Base-by-base conservation (phyloP, 2,329 filamentous ascomycete species). In the Chaetothyriales sp. region DNA sequence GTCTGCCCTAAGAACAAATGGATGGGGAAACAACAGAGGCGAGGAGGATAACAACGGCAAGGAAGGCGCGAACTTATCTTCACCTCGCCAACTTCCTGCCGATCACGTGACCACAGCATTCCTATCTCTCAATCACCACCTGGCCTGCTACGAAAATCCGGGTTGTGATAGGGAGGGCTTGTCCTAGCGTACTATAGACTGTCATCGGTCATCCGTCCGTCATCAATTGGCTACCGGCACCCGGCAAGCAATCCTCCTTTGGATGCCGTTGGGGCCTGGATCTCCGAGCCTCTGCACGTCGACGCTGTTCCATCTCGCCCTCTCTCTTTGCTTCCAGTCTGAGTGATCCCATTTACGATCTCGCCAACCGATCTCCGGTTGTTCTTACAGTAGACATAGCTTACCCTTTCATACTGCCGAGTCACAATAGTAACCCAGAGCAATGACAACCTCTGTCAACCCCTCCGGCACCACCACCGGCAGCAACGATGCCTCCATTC, bases 401-500 rank as follows among this genome's bases (percentile, higher is more conserved):
- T 36, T 12, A 36, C 28, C 8, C 12, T 36, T 9, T 10, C 12
- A 5, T 36, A 9, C 32, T 2, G 12, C 15, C 32, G 15, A 39
- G 32, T 39, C 9, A 39, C 9, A 39, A 2, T 39, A 39, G 32
- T 15, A 39, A 39, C 5, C 12, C 32, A 39, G 32, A 39, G 32
- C 32, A 39, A 39, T 39, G 32, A 5, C 32, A 15, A 39, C 10
- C 12, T 15, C 32, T 15, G 32, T 15, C 32, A 15, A 10, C 10
- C 32, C 7, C 32, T 39, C 28, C 5, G 28, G 28, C 10, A 32
- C 28, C 28, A 32, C 7, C 28, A 32, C 28, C 28, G 32, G 32
- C 10, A 18, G 18, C 45, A 28, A 9, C 20, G 28, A 32, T 32
- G 51, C 52, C 18, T 50, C 53, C n/a, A 49, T 57, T 9, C 52